Evolutionary conservation across 192 early-diverging fungal species (phyloP).

Genomic region (Linnemannia schmuckeri): DNA sequence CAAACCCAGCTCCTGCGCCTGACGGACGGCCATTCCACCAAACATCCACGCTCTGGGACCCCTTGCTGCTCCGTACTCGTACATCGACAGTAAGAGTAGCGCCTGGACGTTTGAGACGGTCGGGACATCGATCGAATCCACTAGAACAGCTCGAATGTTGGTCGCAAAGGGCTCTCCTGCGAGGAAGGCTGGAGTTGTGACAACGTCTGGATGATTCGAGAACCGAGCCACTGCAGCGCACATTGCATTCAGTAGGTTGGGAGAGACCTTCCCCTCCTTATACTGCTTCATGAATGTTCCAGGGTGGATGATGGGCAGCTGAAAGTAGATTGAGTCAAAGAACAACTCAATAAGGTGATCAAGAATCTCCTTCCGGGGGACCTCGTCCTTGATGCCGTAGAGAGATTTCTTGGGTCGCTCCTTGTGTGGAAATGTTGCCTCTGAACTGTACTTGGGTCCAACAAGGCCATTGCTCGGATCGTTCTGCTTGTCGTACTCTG

Average conservation of each 20-base stretch:
- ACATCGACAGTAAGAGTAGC: conserved; percentile 59
- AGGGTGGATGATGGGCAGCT: conserved; percentile 65
- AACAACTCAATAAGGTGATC: conserved; percentile 64
- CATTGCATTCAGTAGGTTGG: conserved; percentile 60
- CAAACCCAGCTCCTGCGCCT: conserved; percentile 67
- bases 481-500: conserved; percentile 40
- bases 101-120: conserved; percentile 64
- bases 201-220: conserved; percentile 60
- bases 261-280: conserved; percentile 57
- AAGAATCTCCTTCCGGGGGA: conserved; percentile 60
- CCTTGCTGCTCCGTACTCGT: conserved; percentile 64
- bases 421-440: conserved; percentile 17
- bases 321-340: conserved; percentile 61
- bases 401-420: conserved; percentile 36
- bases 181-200: conserved; percentile 60
- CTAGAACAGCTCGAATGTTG: conserved; percentile 57
- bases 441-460: conserved; percentile 29
- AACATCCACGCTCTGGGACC: conserved; percentile 74
- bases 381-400: conserved; percentile 51
- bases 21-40: conserved; percentile 64
- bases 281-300: conserved; percentile 60
- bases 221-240: conserved; percentile 65
- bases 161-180: conserved; percentile 68
- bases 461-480: neutral
- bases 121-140: conserved; percentile 61